Conservation (phyloP, 805 yeast genomes). For the Ogataea salicorniae region DNA sequence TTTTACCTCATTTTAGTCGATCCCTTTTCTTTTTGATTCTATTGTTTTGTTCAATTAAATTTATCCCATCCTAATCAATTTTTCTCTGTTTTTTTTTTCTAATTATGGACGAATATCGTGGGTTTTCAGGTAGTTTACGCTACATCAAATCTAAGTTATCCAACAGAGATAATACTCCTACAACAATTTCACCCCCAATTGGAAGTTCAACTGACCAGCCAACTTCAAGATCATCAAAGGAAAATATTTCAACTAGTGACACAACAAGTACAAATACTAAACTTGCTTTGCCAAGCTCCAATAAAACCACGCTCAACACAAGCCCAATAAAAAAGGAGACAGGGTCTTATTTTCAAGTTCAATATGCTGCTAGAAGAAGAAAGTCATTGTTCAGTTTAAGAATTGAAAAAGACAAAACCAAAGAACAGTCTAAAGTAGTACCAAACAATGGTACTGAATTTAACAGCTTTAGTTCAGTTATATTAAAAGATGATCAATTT, state of each 20-base stretch:
- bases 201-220: neutral
- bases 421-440: too few relatives aligned
- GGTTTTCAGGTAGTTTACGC: slow-evolving; percentile 20
- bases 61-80: neutral
- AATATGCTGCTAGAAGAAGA: too few relatives aligned
- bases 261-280: neutral
- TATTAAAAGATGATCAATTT: neutral
- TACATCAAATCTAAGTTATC: slow-evolving; percentile 19
- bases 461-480: too few relatives aligned
- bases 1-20: too few relatives aligned
- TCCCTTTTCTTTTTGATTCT: neutral
- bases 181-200: neutral
- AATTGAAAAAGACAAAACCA: too few relatives aligned
- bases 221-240: slow-evolving; percentile 3
- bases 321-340: neutral
- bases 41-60: neutral
- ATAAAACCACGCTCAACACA: too few relatives aligned
- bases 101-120: slow-evolving; percentile 17
- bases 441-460: too few relatives aligned
- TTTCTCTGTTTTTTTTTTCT: neutral
- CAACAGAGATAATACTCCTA: slow-evolving; percentile 12
- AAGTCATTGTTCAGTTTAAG: too few relatives aligned
- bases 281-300: too few relatives aligned
- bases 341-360: too few relatives aligned
- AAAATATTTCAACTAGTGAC: slow-evolving; percentile 2